Evolutionary conservation across 2,329 filamentous ascomycete genomes (phyloP), one percentile per base, ranked within the genome.

Genomic region (Hypoxylon sp.): DNA sequence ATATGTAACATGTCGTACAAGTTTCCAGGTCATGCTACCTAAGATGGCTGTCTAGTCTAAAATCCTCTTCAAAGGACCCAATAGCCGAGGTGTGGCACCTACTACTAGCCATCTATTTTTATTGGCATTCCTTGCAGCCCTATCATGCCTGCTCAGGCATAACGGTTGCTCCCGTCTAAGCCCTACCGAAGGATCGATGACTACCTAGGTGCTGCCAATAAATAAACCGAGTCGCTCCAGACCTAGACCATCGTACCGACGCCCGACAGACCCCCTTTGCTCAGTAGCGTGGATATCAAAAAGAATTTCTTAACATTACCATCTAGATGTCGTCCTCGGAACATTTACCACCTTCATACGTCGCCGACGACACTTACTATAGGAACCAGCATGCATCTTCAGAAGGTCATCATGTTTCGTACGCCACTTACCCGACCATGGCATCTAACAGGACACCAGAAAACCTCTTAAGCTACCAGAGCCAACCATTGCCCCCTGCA

Each of bases 1-100:
- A 62, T 56, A 57, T 61, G 63, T 61, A 63, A 66, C 57, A 58
- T 62, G 55, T 59, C 49, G 43, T 62, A 65, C 36, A 49, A 52
- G 47, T 46, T 48, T 48, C 57, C 51, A 59, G 44, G 57, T 50
- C 62, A 60, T 59, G 60, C 27, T 34, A 29, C 41, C 26, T 32
- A 44, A 50, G 32, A n/a, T n/a, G n/a, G n/a, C n/a, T n/a, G n/a
- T n/a, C n/a, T n/a, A n/a, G n/a, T n/a, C n/a, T n/a, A n/a, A n/a
- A n/a, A n/a, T n/a, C n/a, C n/a, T n/a, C 27, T 26, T 38, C 38
- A 36, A 15, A 32, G 11, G 29, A 49, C 54, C 27, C 44, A 43
- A 36, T 36, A 12, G 29, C 57, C 35, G 41, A 49, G 47, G 41
- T 48, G 49, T 51, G 55, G 36, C 31, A 36, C 21, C 40, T 37